phyloP scores from a whole-genome alignment of 2,329 filamentous ascomycete genomes.

The Torrubiellomyces zombiae region DNA sequence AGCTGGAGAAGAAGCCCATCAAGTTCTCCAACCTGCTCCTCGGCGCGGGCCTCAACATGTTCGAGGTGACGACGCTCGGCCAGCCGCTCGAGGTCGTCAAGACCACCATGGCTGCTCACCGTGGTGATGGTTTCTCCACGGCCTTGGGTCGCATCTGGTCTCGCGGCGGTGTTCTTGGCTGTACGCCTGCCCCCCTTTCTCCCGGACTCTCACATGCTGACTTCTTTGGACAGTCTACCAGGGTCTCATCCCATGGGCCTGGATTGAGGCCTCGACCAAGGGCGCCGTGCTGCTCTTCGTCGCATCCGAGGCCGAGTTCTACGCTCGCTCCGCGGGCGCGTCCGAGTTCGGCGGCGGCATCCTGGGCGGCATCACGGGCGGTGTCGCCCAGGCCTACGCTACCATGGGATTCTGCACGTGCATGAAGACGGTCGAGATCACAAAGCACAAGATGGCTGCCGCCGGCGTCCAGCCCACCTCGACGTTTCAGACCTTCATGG shows the following conservation, averaged over 20 bases:
- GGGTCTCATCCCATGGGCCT: constrained; percentile 98
- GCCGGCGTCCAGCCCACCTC: constrained; percentile 69
- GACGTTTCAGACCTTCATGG: constrained; percentile 90
- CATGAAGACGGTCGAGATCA: constrained; percentile 99
- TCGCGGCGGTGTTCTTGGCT: constrained; percentile 84
- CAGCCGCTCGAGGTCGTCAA: constrained; percentile 96
- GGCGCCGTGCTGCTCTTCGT: constrained; percentile 98
- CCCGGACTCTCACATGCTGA: constrained; percentile 4
- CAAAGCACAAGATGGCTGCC: constrained; percentile 86
- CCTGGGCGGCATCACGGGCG: constrained; percentile 76
- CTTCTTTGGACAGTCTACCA: constrained; percentile 62
- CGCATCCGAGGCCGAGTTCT: constrained; percentile 94
- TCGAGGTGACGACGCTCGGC: constrained; percentile 55
- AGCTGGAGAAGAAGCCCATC: constrained; percentile 95
- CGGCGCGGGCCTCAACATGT: constrained; percentile 87
- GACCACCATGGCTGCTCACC: constrained; percentile 98
- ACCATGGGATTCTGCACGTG: constrained; percentile 99
- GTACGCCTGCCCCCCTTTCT: constrained; percentile 36
- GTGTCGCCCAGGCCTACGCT: constrained; percentile 93
- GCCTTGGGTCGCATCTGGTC: constrained; percentile 81
- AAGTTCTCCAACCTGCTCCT: constrained; percentile 99
- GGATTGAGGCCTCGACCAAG: constrained; percentile 99
- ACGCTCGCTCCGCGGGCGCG: constrained; percentile 69
- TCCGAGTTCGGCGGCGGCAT: constrained; percentile 81
- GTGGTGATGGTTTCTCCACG: constrained; percentile 67